Conservation (phyloP, 305 asterid genomes). For the Fraxinus baroniana region DNA sequence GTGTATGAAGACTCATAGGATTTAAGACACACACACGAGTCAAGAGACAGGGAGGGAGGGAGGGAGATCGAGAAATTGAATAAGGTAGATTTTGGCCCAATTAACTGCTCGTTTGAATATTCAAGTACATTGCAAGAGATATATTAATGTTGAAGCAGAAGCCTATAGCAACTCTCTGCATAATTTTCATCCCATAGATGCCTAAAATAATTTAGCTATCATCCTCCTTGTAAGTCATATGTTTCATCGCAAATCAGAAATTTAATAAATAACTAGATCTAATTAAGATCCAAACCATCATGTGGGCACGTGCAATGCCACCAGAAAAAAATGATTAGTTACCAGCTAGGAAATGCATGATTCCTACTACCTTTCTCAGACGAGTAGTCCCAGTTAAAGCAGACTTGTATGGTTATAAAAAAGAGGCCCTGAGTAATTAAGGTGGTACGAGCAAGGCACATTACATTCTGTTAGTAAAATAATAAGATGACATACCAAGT, state of each 20-base stretch:
- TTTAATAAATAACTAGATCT: not conserved
- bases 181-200: not conserved
- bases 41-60: not conserved
- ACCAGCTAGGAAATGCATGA: not conserved
- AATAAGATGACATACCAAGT: conserved; percentile 60
- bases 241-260: not conserved
- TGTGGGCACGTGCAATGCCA: not conserved
- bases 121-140: not conserved
- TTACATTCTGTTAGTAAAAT: not conserved
- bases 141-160: not conserved
- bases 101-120: not conserved
- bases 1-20: not conserved
- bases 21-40: not conserved
- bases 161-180: not conserved
- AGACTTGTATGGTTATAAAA: not conserved
- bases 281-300: not conserved
- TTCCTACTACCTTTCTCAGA: not conserved
- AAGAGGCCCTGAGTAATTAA: not conserved
- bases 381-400: not conserved
- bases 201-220: not conserved
- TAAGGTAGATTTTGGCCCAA: not conserved
- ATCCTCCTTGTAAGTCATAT: not conserved
- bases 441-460: not conserved
- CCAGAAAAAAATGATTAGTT: not conserved
- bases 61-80: not conserved